These are phyloP conservation scores for Neurospora sp. DNA, from an alignment of 495 filamentous ascomycete species.

Conservation along the genomic window DNA sequence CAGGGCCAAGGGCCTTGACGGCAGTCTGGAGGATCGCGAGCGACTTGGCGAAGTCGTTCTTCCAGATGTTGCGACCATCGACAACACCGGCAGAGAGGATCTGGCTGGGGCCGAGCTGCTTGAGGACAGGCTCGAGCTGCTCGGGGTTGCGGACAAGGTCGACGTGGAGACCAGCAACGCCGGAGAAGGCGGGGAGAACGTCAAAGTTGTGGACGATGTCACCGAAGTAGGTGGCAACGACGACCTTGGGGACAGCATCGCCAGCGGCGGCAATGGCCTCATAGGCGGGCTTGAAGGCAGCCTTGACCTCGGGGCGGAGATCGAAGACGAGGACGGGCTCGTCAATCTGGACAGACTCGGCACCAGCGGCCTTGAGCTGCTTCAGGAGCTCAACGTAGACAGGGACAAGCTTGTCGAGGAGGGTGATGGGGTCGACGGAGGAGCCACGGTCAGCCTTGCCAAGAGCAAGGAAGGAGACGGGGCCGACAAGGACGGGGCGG, in stretches of 20 bases:
- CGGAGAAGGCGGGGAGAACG: slow-evolving; percentile 53
- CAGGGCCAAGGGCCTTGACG: slow-evolving; percentile 86
- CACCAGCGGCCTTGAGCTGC: slow-evolving; percentile 90
- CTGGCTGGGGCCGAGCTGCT: slow-evolving; percentile 81
- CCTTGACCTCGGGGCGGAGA: slow-evolving; percentile 75
- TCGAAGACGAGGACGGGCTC: slow-evolving; percentile 95
- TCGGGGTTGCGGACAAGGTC: slow-evolving; percentile 96
- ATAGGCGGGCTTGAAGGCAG: slow-evolving; percentile 95
- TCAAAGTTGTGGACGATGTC: slow-evolving; percentile 99
- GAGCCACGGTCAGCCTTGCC: slow-evolving; percentile 95
- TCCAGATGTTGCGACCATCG: slow-evolving; percentile 99
- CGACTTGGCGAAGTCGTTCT: slow-evolving; percentile 90
- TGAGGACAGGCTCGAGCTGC: slow-evolving; percentile 88
- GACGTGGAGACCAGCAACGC: slow-evolving; percentile 74
- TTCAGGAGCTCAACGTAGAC: slow-evolving; percentile 83
- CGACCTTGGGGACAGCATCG: slow-evolving; percentile 65
- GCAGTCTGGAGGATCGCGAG: slow-evolving; percentile 82
- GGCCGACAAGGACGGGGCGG: slow-evolving; percentile 88
- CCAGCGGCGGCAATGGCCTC: slow-evolving; percentile 72
- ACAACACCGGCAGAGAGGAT: slow-evolving; percentile 89
- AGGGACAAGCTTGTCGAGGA: slow-evolving; percentile 83
- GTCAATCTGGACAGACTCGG: slow-evolving; percentile 92
- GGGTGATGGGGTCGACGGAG: slow-evolving; percentile 79
- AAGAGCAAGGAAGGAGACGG: slow-evolving; percentile 91
- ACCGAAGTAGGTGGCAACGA: slow-evolving; percentile 95